Conservation (phyloP, 148 eudicot genomes). For the Dianthus caryophyllus region DNA sequence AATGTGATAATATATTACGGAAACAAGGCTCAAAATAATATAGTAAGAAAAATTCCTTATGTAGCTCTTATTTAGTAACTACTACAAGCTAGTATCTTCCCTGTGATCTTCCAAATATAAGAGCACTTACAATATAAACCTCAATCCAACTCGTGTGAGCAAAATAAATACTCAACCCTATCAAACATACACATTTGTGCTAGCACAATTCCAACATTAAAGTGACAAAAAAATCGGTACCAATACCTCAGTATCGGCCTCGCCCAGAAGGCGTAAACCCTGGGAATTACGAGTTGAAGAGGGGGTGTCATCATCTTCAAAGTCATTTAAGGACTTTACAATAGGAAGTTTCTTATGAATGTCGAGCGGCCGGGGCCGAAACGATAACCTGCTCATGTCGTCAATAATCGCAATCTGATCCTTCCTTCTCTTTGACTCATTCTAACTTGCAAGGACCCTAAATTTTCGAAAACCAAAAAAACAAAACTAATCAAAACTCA, state of each 20-base stretch:
- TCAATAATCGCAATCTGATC: constrained; percentile 2
- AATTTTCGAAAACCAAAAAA: too few relatives aligned
- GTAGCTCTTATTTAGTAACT: not conserved
- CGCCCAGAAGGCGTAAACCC: constrained; percentile 58
- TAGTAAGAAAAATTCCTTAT: not conserved
- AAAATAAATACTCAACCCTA: too few relatives aligned
- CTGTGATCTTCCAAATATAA: too few relatives aligned
- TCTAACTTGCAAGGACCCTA: not conserved
- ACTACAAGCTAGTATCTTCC: too few relatives aligned
- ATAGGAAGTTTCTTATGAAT: constrained; percentile 94
- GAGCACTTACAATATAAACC: too few relatives aligned
- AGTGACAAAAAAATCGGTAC: not conserved
- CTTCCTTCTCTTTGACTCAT: not conserved
- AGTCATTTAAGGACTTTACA: constrained; percentile 83
- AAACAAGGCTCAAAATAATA: not conserved
- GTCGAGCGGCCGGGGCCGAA: constrained; percentile 95
- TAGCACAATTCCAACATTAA: too few relatives aligned
- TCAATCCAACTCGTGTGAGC: too few relatives aligned
- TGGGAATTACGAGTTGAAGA: constrained; percentile 73
- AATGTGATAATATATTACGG: not conserved
- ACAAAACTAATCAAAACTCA: too few relatives aligned
- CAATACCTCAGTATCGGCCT: constrained; percentile 74
- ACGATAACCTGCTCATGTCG: constrained; percentile 80
- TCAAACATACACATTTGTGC: too few relatives aligned
- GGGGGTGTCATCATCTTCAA: constrained; percentile 89